phyloP scores from a whole-genome alignment of 768 basidiomycete species.

The Psilocybe cubensis region DNA sequence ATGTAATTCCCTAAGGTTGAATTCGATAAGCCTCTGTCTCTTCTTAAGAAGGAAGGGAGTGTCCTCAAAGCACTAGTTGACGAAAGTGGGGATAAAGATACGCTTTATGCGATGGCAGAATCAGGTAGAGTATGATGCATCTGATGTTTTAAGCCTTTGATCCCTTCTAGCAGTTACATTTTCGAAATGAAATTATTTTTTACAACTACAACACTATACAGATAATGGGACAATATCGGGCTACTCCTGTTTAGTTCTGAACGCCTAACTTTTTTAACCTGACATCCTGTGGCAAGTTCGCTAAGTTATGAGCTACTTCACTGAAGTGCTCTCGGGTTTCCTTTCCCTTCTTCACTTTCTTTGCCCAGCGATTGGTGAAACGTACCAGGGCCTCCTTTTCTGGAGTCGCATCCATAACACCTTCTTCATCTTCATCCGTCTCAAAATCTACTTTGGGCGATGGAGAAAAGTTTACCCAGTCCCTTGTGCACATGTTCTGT shows the following conservation, averaged over 20 bases:
- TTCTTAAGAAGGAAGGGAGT: slow-evolving; percentile 56
- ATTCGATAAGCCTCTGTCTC: slow-evolving; percentile 51
- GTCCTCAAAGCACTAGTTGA: slow-evolving; percentile 57
- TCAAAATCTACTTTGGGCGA: slow-evolving; percentile 22
- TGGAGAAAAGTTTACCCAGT: slow-evolving; percentile 23
- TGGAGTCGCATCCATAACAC: neutral
- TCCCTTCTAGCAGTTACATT: too few relatives aligned
- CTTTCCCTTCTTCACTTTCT: slow-evolving; percentile 23
- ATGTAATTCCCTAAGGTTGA: slow-evolving; percentile 49
- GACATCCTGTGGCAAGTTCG: too few relatives aligned
- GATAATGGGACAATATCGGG: too few relatives aligned
- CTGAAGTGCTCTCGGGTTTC: slow-evolving; percentile 15
- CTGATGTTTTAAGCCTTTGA: too few relatives aligned
- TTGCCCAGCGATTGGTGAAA: slow-evolving; percentile 30
- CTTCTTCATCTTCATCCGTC: slow-evolving; percentile 26
- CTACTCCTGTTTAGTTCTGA: too few relatives aligned
- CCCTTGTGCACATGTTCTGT: slow-evolving; percentile 3
- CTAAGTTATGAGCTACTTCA: too few relatives aligned
- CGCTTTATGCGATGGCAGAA: slow-evolving; percentile 48
- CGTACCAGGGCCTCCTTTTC: slow-evolving; percentile 25
- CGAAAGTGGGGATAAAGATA: slow-evolving; percentile 55
- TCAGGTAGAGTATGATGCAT: neutral
- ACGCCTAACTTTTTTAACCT: too few relatives aligned
- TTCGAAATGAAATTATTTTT: too few relatives aligned
- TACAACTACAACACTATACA: too few relatives aligned